A percentile compares a stretch with the other conserved stretches of the same genome.
phyloP scores from a whole-genome alignment of 129 eudicot species.

The Deinandra increscens region DNA sequence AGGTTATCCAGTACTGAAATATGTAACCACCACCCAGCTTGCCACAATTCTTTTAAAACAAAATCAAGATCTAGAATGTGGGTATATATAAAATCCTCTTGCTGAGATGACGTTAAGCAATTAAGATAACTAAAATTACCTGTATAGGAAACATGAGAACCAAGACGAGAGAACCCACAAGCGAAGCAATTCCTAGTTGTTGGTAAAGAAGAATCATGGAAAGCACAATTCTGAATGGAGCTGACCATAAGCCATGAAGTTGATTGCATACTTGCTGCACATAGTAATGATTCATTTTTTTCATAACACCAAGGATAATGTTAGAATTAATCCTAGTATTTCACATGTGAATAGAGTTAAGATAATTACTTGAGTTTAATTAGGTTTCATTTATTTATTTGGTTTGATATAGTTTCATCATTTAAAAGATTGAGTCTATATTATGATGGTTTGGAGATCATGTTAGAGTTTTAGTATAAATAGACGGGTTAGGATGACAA shows the following conservation, averaged over 20 bases:
- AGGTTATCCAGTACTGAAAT: slow-evolving; percentile 3
- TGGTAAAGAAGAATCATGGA: slow-evolving; percentile 86
- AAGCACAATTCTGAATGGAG: slow-evolving; percentile 80
- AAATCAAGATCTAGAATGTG: background rate
- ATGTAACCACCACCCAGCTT: background rate
- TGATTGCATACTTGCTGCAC: slow-evolving; percentile 89
- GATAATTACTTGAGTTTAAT: no score
- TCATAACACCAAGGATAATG: background rate
- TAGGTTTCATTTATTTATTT: no score
- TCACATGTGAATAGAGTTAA: no score
- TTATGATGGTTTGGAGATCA: no score
- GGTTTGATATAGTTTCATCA: no score
- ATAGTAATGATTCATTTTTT: slow-evolving; percentile 19
- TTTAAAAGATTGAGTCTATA: no score
- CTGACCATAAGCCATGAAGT: slow-evolving; percentile 91
- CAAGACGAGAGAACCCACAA: slow-evolving; percentile 68
- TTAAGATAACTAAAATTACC: slow-evolving; percentile 40
- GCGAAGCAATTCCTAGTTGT: slow-evolving; percentile 82
- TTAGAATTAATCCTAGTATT: no score
- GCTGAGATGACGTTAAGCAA: background rate
- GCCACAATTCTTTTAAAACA: background rate
- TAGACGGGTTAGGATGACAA: no score
- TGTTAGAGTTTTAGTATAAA: no score
- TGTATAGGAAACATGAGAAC: slow-evolving; percentile 85
- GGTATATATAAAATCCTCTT: background rate